These are phyloP conservation scores for Plicaturopsis crispa DNA, from an alignment of 768 basidiomycete species.

Conservation along the genomic window DNA sequence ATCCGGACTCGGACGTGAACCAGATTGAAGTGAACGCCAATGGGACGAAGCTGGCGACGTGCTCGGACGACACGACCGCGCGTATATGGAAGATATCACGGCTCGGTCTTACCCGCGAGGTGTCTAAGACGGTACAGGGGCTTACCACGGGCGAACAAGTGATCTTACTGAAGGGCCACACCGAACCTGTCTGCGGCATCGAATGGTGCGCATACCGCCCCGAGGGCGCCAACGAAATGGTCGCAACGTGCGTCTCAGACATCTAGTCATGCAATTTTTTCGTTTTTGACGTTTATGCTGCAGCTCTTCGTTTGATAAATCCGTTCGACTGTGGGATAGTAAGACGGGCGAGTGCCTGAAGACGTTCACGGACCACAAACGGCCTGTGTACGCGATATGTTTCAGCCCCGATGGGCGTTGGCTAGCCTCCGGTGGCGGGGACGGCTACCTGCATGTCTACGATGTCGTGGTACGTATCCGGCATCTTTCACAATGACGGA, in stretches of 20 bases:
- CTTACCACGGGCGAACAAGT: constrained; percentile 27
- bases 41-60: constrained; percentile 66
- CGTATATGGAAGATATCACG: constrained; percentile 67
- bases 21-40: constrained; percentile 64
- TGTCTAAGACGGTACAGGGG: constrained; percentile 35
- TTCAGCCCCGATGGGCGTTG: constrained; percentile 72
- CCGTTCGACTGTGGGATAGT: constrained; percentile 79
- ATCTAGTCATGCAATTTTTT: constrained; percentile 1
- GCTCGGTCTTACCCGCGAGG: constrained; percentile 21
- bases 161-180: constrained; percentile 55
- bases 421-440: constrained; percentile 73
- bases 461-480: constrained; percentile 46
- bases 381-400: constrained; percentile 63
- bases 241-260: constrained; percentile 60
- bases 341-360: constrained; percentile 68
- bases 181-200: constrained; percentile 54
- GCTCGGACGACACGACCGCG: constrained; percentile 75
- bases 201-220: constrained; percentile 57
- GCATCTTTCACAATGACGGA: neutral
- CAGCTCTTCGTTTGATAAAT: constrained; percentile 77
- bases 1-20: constrained; percentile 71
- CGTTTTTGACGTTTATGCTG: constrained; percentile 1
- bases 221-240: constrained; percentile 45
- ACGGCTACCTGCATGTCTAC: constrained; percentile 72
- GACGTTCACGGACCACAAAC: constrained; percentile 63